phyloP scores from a whole-genome alignment of 129 eudicot genomes.

The Erigeron canadensis region DNA sequence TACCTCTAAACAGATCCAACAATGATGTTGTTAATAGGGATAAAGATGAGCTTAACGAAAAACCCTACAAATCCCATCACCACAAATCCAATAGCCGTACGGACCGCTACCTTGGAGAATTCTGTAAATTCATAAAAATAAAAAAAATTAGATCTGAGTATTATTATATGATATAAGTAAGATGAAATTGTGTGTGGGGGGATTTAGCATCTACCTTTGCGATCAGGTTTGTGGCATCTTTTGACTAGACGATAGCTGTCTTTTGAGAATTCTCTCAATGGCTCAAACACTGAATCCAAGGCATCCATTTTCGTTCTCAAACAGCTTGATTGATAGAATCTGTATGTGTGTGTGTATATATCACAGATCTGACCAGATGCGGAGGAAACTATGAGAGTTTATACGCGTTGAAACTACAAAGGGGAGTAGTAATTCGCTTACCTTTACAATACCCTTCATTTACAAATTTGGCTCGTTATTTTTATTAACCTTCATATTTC shows the following conservation, averaged over 20 bases:
- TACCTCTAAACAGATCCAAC: conserved; percentile 78
- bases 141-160: conserved; percentile 5
- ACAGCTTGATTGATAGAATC: background rate
- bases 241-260: conserved; percentile 91
- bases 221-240: conserved; percentile 94
- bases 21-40: conserved; percentile 94
- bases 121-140: conserved; percentile 40
- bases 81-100: conserved; percentile 93
- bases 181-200: background rate
- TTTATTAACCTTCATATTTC: too few species aligned
- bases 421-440: too few species aligned
- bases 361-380: conserved; percentile 20
- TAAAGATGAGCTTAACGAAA: conserved; percentile 92
- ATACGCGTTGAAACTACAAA: too few species aligned
- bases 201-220: conserved; percentile 62
- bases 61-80: conserved; percentile 99
- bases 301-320: conserved; percentile 91
- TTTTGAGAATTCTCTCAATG: conserved; percentile 83
- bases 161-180: too few species aligned
- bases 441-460: too few species aligned
- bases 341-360: background rate
- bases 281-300: conserved; percentile 78
- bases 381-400: conserved; percentile 23
- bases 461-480: too few species aligned
- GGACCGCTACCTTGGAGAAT: conserved; percentile 89